These are phyloP conservation scores for Cadophora malorum DNA, from an alignment of 2,329 filamentous ascomycete genomes.

Conservation along the genomic window DNA sequence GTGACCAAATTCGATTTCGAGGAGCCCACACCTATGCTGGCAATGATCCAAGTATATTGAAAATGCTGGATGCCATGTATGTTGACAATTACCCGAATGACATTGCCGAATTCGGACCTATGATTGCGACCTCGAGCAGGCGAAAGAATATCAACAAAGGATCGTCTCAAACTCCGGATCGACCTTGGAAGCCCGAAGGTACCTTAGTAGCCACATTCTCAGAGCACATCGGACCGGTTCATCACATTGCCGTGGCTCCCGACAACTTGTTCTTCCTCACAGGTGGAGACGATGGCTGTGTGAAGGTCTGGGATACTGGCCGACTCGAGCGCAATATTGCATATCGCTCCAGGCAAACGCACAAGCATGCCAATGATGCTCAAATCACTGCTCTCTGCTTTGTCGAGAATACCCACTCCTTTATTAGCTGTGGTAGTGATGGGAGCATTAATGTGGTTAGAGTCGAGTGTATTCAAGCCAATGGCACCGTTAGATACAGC, in stretches of 20 bases:
- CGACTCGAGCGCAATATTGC: conserved; percentile 90
- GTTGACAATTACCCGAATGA: conserved; percentile 72
- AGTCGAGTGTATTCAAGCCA: conserved; percentile 61
- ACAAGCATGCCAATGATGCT: conserved; percentile 74
- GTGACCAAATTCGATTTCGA: conserved; percentile 55
- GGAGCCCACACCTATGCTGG: conserved; percentile 85
- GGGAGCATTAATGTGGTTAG: conserved; percentile 90
- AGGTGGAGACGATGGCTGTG: conserved; percentile 86
- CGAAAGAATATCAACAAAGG: conserved; percentile 54
- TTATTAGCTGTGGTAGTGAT: conserved; percentile 88
- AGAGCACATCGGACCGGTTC: conserved; percentile 85
- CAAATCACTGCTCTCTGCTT: conserved; percentile 86
- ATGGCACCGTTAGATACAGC: conserved; percentile 73
- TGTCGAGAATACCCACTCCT: conserved; percentile 91
- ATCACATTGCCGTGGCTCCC: conserved; percentile 80
- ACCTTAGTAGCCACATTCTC: conserved; percentile 86
- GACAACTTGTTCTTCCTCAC: conserved; percentile 97
- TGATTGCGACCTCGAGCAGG: conserved; percentile 72
- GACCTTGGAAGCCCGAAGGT: conserved; percentile 83
- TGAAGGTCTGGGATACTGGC: conserved; percentile 92
- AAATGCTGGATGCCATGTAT: conserved; percentile 85
- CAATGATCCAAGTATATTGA: conserved; percentile 71
- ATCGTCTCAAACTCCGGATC: conserved; percentile 48
- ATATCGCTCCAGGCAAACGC: conserved; percentile 84
- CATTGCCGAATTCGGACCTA: conserved; percentile 76